These are phyloP conservation scores for Neurospora sp. DNA, from an alignment of 495 filamentous ascomycete species.

Conservation along the genomic window DNA sequence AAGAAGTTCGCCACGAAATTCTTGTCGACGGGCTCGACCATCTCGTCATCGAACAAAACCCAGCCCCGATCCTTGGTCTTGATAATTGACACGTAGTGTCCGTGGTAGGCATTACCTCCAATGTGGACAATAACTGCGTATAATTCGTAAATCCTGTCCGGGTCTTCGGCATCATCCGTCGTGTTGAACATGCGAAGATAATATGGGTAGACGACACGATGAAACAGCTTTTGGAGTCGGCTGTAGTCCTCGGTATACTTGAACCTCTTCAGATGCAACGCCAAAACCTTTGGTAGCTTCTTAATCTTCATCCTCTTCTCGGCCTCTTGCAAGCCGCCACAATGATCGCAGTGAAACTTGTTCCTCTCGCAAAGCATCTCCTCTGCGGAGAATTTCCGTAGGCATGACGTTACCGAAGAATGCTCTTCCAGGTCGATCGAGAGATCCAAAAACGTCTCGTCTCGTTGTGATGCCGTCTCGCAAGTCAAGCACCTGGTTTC, in stretches of 20 bases:
- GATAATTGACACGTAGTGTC: conserved; percentile 95
- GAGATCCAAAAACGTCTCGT: conserved; percentile 90
- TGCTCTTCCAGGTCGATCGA: conserved; percentile 95
- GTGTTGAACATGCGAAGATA: conserved; percentile 96
- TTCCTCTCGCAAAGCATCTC: conserved; percentile 99
- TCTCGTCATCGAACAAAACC: conserved; percentile 94
- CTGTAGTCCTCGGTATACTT: conserved; percentile 96
- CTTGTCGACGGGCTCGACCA: conserved; percentile 96
- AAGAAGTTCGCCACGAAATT: conserved; percentile 97
- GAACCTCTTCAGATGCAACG: conserved; percentile 90
- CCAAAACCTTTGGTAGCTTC: conserved; percentile 79
- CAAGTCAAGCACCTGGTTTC: conserved; percentile 96
- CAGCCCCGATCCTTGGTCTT: conserved; percentile 95
- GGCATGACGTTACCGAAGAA: conserved; percentile 89
- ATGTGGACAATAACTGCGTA: conserved; percentile 99
- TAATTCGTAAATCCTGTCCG: conserved; percentile 88
- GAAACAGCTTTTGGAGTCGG: conserved; percentile 90
- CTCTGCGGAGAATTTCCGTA: conserved; percentile 91
- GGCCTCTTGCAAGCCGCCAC: conserved; percentile 91
- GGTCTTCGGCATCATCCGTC: conserved; percentile 91
- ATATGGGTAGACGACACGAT: conserved; percentile 94
- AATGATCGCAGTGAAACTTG: conserved; percentile 97
- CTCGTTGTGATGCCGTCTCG: conserved; percentile 87
- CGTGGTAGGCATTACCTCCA: conserved; percentile 94
- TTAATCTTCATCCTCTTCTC: conserved; percentile 99